Conservation (phyloP, 371 early-diverging fungal genomes). For the Mucor piriformis region DNA sequence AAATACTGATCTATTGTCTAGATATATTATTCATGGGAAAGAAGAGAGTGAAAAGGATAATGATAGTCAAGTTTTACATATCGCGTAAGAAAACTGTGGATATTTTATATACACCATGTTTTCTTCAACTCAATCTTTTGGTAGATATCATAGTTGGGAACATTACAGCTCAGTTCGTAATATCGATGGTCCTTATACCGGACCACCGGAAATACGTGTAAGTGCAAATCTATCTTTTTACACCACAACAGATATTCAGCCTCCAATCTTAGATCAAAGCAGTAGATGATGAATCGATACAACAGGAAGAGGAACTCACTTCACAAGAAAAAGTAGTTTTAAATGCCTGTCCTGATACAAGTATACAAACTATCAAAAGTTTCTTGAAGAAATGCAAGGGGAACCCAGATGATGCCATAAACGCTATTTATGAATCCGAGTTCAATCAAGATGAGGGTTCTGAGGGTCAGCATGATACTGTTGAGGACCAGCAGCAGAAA, state of each 20-base stretch:
- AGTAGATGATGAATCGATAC: constrained; percentile 18
- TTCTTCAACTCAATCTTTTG: not conserved
- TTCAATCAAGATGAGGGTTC: not conserved
- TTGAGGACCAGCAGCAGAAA: too few relatives aligned
- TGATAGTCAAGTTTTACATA: constrained; percentile 61
- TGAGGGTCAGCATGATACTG: too few relatives aligned
- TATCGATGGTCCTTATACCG: constrained; percentile 63
- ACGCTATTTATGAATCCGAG: constrained; percentile 46
- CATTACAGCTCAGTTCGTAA: constrained; percentile 83
- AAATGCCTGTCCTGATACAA: constrained; percentile 50
- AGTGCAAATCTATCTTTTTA: too few relatives aligned
- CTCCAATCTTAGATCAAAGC: not conserved
- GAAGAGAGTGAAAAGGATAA: constrained; percentile 40
- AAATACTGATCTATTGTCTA: too few relatives aligned
- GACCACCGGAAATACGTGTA: constrained; percentile 62
- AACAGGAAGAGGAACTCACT: constrained; percentile 28
- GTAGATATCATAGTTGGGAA: constrained; percentile 81
- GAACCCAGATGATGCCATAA: constrained; percentile 59
- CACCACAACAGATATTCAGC: too few relatives aligned
- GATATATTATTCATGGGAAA: constrained; percentile 70
- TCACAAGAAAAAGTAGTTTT: constrained; percentile 54
- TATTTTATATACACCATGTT: too few relatives aligned
- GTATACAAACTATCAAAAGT: constrained; percentile 50
- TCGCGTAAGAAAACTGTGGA: constrained; percentile 56
- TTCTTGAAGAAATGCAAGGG: constrained; percentile 53